A percentile compares a stretch with the other conserved stretches of the same genome.
These are phyloP conservation scores for Aspergillus affinis DNA, from an alignment of 495 filamentous ascomycete species.

Conservation along the genomic window DNA sequence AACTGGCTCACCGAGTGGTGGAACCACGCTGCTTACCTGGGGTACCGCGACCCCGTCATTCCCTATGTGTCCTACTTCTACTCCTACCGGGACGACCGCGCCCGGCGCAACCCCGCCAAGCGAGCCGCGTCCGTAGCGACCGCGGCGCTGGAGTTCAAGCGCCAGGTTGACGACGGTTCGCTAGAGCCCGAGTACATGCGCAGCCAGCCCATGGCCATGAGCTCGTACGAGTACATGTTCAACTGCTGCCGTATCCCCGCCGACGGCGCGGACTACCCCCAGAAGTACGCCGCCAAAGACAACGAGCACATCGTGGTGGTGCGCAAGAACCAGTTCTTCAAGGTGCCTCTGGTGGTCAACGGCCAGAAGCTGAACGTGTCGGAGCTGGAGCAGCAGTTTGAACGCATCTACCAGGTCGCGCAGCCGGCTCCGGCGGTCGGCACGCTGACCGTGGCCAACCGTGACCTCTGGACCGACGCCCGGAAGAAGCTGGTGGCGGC, in stretches of 20 bases:
- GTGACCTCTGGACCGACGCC: conserved; percentile 88
- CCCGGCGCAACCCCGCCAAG: conserved; percentile 83
- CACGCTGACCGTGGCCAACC: conserved; percentile 84
- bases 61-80: conserved; percentile 99
- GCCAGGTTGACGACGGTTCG: conserved; percentile 75
- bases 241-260: conserved; percentile 87
- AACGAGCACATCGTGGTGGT: conserved; percentile 86
- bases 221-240: conserved; percentile 99
- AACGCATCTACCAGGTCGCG: conserved; percentile 77
- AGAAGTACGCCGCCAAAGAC: conserved; percentile 72
- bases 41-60: conserved; percentile 91
- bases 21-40: conserved; percentile 90
- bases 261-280: conserved; percentile 74
- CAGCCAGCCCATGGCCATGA: conserved; percentile 92
- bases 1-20: conserved; percentile 99
- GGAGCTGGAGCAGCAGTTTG: conserved; percentile 87
- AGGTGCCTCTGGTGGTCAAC: conserved; percentile 70
- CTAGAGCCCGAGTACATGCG: conserved; percentile 99
- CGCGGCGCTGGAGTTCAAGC: conserved; percentile 88
- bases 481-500: conserved; percentile 74
- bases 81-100: conserved; percentile 90
- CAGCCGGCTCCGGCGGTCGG: conserved; percentile 72
- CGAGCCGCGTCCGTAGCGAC: conserved; percentile 88
- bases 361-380: conserved; percentile 80
- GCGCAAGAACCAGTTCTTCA: conserved; percentile 96